Base-by-base conservation (phyloP, 345 rosid genomes). In the Populus deltoides region DNA sequence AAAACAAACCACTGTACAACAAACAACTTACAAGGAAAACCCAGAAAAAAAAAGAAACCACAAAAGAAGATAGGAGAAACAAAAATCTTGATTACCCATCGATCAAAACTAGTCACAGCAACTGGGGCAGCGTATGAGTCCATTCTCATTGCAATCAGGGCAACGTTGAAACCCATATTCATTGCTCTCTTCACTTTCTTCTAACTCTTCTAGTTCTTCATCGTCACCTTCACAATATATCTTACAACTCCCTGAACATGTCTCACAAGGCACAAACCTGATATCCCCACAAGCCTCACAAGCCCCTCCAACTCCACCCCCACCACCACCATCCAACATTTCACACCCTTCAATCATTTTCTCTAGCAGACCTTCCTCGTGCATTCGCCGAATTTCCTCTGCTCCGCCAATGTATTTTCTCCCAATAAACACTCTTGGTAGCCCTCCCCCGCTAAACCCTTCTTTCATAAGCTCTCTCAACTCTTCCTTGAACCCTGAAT, bases 191-290 rank as follows among this genome's bases (percentile, higher is more conserved):
- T 75, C 88, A 20, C 77, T 73, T 66, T 55, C 83, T 49, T 74
- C 86, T 5, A 57, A 79, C 5, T 71, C 85, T 1, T 74, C 87
- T 1, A 79, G 77, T 2, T 81, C 85, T 25, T 86, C 86, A 0
- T 84, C 84, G 9, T 86, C 87, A 0, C 39, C 70, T 73, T 89
- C 93, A n/a, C 82, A 80, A 78, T 87, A 93, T 61, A 93, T 84
- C 83, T 96, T 96, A 72, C 99, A 91, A 78, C 99, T 96, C 43
- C 99, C 98, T 8, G 89, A 90, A 80, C 99, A 96, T 15, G 93
- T 91, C 76, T 92, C 93, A 83, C 99, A 96, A 0, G 97, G 99
- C 80, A 96, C 86, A 84, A 96, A 96, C 86, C 99, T 84, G 22
- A 96, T 15, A 79, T 93, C 98, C 33, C 98, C 98, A 81, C 99